Evolutionary conservation across 2,329 filamentous ascomycete genomes (phyloP), one percentile per base, ranked within the genome.

Genomic region (Claviceps capensis): DNA sequence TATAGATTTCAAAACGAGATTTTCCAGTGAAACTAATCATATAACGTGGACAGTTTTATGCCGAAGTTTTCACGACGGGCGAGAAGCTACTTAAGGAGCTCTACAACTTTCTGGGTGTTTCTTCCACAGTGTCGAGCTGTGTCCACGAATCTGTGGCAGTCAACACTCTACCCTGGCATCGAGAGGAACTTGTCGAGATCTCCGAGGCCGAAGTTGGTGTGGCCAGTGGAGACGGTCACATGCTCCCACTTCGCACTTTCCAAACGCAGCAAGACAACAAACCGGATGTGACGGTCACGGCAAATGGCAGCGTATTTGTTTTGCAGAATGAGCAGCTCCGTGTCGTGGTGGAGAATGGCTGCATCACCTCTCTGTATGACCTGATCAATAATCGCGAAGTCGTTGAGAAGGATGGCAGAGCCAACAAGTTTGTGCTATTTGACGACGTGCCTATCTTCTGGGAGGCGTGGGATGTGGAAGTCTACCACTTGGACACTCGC

Each of bases 381-480:
- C 74, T 82, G 42, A 67, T 74, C 45, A 81, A 79, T 9, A 74
- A 85, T 26, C 83, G 91, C 49, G 89, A 98, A 65, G 69, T 95
- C 19, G 78, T 98, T 48, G 77, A 87, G 3, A 70, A 78, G 58
- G 81, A 79, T 40, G 78, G 79, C 23, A 90, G 90, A 65, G 90
- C 85, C 23, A 95, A 95, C 59, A 89, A 96, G 64, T 81, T 93
- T 49, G 90, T 97, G 57, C 82, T 97, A 23, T 97, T 94, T 62
- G 93, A 98, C 63, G 93, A 98, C 70, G 96, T 97, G 70, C 90
- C 90, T 22, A 77, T 96, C 23, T 95, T 94, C 72, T 97, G 89
- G 90, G 88, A 96, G 69, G 90, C 89, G 2, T 95, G 91, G 90
- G 91, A 98, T 66, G 91, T 97, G 5, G 93, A 98, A 68, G 90